Percentiles rank a stretch among this genome's conserved stretches.
Conservation (phyloP, 1,284 basidiomycete species). For the Ustilago hordei region DNA sequence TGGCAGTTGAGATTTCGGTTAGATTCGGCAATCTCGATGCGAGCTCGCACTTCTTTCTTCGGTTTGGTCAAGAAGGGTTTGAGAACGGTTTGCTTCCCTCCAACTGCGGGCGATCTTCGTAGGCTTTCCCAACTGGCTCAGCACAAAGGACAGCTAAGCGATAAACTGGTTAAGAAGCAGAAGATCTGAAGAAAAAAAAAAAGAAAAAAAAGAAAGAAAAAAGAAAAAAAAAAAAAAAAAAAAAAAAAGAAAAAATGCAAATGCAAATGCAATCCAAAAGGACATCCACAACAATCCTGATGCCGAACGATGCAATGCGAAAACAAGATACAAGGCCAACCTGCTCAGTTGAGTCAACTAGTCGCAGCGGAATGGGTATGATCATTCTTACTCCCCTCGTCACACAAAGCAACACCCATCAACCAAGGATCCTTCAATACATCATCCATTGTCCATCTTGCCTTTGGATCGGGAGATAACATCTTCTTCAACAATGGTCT, state of each 20-base stretch:
- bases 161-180: too few species aligned
- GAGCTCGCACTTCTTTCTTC: neutral
- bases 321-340: too few species aligned
- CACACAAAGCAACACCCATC: slow-evolving; percentile 37
- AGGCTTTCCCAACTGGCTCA: too few species aligned
- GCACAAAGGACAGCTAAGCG: too few species aligned
- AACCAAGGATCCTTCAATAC: slow-evolving; percentile 87
- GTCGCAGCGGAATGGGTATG: slow-evolving; percentile 43
- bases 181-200: too few species aligned
- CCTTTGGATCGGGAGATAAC: slow-evolving; percentile 93
- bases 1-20: slow-evolving; percentile 1
- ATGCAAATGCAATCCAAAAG: too few species aligned
- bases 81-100: too few species aligned
- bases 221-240: neutral
- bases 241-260: neutral
- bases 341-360: slow-evolving; percentile 1
- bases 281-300: too few species aligned
- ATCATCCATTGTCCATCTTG: slow-evolving; percentile 83
- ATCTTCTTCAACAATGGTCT: slow-evolving; percentile 88
- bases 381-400: slow-evolving; percentile 45
- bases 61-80: too few species aligned
- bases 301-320: too few species aligned
- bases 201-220: too few species aligned
- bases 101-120: too few species aligned
- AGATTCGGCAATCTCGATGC: neutral